phyloP scores from a whole-genome alignment of 2,329 filamentous ascomycete genomes.

The Fusarium azukiicola region DNA sequence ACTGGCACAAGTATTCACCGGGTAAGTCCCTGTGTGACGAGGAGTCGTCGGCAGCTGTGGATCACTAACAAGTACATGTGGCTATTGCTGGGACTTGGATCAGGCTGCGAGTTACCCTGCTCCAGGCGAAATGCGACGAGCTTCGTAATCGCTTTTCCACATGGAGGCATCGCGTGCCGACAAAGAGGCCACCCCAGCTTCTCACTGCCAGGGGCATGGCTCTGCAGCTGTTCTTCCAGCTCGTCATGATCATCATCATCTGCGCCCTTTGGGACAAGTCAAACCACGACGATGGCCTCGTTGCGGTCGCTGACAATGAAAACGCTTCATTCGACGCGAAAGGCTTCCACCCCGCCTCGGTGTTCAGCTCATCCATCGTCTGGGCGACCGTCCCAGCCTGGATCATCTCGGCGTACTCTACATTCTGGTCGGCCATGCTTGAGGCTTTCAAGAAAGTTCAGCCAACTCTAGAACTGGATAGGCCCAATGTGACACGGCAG shows the following conservation, averaged over 20 bases:
- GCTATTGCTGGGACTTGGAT: neutral
- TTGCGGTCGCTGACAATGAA: neutral
- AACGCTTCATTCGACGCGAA: slow-evolving; percentile 2
- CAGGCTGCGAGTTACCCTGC: neutral
- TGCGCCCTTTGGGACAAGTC: slow-evolving; percentile 1
- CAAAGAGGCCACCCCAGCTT: neutral
- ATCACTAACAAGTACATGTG: neutral
- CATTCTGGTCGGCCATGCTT: neutral
- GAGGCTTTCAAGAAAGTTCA: slow-evolving; percentile 6
- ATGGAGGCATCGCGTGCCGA: neutral
- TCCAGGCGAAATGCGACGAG: neutral
- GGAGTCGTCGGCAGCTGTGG: neutral
- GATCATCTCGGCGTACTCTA: slow-evolving; percentile 14
- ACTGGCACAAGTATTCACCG: neutral
- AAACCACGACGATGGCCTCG: neutral
- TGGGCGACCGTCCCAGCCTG: slow-evolving; percentile 10
- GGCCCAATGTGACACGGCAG: neutral
- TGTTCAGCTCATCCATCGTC: slow-evolving; percentile 4
- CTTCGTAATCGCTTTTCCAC: neutral
- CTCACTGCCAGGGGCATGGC: neutral
- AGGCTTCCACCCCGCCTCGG: neutral
- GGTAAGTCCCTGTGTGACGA: neutral
- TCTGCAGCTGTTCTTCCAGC: neutral
- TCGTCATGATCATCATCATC: neutral
- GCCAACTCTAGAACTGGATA: neutral